Evolutionary conservation across 495 filamentous ascomycete species (phyloP).

Genomic region (Neurospora cerealis): DNA sequence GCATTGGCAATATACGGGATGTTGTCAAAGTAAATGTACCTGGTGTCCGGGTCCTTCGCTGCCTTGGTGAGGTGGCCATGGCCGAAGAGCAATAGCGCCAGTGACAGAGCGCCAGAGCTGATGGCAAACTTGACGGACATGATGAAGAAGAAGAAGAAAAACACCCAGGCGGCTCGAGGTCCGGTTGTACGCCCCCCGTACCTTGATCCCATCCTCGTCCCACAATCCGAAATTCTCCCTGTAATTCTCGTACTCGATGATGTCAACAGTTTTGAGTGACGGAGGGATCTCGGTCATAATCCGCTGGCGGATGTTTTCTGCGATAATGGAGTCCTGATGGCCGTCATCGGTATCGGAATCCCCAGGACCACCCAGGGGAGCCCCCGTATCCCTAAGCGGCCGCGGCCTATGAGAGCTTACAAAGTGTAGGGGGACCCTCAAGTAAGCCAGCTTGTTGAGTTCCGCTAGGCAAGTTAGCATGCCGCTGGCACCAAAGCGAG

Average conservation of each 20-base stretch:
- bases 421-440: not conserved
- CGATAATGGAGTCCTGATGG: not conserved
- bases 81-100: no score
- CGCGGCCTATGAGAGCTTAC: not conserved
- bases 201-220: not conserved
- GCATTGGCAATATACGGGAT: no score
- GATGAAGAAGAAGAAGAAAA: no score
- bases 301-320: not conserved
- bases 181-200: not conserved
- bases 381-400: not conserved
- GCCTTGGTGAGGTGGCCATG: no score
- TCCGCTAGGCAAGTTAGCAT: not conserved
- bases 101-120: no score
- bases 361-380: not conserved
- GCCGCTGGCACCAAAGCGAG: not conserved
- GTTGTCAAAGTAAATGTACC: no score
- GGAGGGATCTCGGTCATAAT: not conserved
- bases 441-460: not conserved
- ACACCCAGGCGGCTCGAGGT: no score
- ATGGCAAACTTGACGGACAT: no score
- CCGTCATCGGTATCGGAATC: not conserved
- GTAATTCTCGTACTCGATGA: not conserved
- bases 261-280: not conserved
- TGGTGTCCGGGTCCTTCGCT: no score
- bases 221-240: fast-evolving